Evolutionary conservation across 2,329 filamentous ascomycete genomes (phyloP).

Genomic region (Lachnellula cervina): DNA sequence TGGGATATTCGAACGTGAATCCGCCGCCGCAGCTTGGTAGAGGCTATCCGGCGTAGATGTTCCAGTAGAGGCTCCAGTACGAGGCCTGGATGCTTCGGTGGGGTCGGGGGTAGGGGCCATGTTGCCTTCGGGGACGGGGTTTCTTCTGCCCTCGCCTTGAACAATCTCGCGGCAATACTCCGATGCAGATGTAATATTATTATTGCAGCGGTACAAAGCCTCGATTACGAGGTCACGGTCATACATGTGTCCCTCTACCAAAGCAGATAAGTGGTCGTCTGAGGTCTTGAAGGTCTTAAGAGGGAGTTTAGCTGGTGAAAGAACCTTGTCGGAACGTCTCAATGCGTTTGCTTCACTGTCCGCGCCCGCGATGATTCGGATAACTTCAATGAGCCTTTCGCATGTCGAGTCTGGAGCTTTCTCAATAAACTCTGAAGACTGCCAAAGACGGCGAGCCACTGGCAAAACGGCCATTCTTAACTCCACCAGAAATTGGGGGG

Average conservation of each 20-base stretch:
- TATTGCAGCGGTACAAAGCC: conserved; percentile 77
- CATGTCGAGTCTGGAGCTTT: conserved; percentile 73
- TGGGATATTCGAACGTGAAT: conserved; percentile 9
- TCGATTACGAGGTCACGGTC: conserved; percentile 65
- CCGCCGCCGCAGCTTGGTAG: conserved; percentile 20
- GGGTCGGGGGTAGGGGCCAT: conserved; percentile 33
- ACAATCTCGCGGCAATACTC: conserved; percentile 71
- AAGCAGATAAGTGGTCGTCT: conserved; percentile 39
- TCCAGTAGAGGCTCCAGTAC: conserved; percentile 28
- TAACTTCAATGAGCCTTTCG: conserved; percentile 74
- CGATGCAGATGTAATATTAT: conserved; percentile 51
- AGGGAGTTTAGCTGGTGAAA: conserved; percentile 34
- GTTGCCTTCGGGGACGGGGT: conserved; percentile 63
- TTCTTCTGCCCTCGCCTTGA: conserved; percentile 54
- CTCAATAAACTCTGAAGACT: conserved; percentile 69
- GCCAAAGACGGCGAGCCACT: conserved; percentile 74
- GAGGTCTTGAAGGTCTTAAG: conserved; percentile 48
- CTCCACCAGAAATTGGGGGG: conserved; percentile 79
- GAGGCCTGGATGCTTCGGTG: conserved; percentile 23
- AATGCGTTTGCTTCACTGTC: conserved; percentile 67
- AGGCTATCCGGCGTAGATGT: conserved; percentile 24
- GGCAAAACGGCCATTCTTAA: conserved; percentile 76
- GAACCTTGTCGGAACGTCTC: conserved; percentile 55
- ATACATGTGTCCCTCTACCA: conserved; percentile 38
- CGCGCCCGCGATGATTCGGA: conserved; percentile 72